Evolutionary conservation across 2,329 filamentous ascomycete species (phyloP).

Genomic region (Beauveria asiatica): DNA sequence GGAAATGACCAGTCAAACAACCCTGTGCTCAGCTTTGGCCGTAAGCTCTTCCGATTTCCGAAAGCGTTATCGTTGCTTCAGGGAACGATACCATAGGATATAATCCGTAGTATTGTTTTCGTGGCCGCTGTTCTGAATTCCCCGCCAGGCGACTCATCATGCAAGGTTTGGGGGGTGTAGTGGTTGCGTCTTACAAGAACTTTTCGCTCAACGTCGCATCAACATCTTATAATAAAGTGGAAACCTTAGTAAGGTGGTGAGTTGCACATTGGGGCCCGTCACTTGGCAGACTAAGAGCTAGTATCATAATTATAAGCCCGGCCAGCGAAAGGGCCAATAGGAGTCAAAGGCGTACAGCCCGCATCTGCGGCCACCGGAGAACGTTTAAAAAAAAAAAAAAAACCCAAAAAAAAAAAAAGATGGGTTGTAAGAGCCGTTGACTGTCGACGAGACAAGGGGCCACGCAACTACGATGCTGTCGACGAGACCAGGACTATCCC

Average conservation of each 20-base stretch:
- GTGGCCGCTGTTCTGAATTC: neutral
- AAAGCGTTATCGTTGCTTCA: neutral
- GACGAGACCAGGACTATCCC: neutral
- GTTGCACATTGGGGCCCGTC: neutral
- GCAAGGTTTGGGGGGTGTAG: conserved; percentile 4
- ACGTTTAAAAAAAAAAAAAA: neutral
- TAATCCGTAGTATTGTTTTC: too few species aligned
- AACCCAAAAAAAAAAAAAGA: neutral
- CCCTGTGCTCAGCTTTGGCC: neutral
- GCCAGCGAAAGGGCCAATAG: neutral
- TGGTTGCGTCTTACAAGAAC: conserved; percentile 10
- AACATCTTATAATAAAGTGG: conserved; percentile 10
- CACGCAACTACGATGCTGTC: neutral
- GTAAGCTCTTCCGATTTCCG: conserved; percentile 2
- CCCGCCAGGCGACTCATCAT: neutral
- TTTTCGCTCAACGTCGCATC: neutral
- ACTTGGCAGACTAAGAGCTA: conserved; percentile 11
- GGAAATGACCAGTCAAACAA: conserved; percentile 1
- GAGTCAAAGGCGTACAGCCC: neutral
- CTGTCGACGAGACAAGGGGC: too few species aligned
- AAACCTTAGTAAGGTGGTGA: conserved; percentile 10
- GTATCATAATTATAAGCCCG: conserved; percentile 1
- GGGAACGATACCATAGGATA: neutral
- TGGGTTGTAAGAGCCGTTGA: neutral
- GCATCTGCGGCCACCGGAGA: neutral